These are phyloP conservation scores for Anaeromyces robustus DNA, from an alignment of 192 early-diverging fungal genomes.

Conservation along the genomic window DNA sequence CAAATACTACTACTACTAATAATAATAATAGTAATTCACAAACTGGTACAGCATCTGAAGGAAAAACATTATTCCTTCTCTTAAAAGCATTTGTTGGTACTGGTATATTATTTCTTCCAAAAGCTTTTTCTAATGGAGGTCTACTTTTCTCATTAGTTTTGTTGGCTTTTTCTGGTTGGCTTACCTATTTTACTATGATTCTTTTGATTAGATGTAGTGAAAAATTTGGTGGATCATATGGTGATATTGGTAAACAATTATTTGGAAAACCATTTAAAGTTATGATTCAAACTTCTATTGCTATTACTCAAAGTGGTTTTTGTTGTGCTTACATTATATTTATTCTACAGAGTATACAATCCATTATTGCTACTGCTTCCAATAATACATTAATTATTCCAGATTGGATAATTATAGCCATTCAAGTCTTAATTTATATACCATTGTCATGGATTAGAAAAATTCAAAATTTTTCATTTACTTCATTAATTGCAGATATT, in stretches of 20 bases:
- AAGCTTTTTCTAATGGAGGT: conserved; percentile 62
- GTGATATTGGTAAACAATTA: conserved; percentile 31
- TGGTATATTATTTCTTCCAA: conserved; percentile 52
- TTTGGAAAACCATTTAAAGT: conserved; percentile 37
- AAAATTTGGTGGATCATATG: conserved; percentile 29
- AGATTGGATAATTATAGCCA: not conserved
- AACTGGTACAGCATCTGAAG: no score
- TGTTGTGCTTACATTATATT: conserved; percentile 4
- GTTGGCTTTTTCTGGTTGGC: conserved; percentile 35
- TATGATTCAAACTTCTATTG: conserved; percentile 33
- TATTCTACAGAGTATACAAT: conserved; percentile 4
- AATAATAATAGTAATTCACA: no score
- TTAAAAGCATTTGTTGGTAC: conserved; percentile 71
- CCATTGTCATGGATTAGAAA: not conserved
- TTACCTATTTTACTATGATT: conserved; percentile 36
- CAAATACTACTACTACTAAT: no score
- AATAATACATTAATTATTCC: not conserved
- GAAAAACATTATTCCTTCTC: conserved; percentile 58
- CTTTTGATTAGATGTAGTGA: conserved; percentile 27
- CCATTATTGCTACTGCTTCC: not conserved
- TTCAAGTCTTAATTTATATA: not conserved
- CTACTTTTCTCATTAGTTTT: conserved; percentile 38
- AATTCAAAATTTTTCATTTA: not conserved
- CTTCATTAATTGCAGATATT: conserved; percentile 61
- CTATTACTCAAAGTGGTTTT: conserved; percentile 43